Percentiles rank a stretch among this genome's conserved stretches.
Evolutionary conservation across 2,329 filamentous ascomycete species (phyloP).

Genomic region (Calycina herbarum): DNA sequence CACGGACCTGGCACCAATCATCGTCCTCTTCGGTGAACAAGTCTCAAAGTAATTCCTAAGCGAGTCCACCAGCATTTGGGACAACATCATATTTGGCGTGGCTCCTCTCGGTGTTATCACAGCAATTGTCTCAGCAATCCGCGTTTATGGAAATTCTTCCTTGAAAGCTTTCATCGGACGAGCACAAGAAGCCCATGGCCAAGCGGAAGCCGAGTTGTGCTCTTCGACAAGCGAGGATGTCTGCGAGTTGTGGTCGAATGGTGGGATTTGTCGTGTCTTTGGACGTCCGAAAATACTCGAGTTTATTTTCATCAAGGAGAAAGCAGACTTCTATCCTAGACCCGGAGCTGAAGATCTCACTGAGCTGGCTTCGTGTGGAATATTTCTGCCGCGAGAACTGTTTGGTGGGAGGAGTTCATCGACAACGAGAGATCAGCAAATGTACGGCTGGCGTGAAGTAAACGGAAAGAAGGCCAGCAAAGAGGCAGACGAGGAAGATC

Average conservation of each 20-base stretch:
- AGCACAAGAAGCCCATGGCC: conserved; percentile 44
- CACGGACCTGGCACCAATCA: conserved; percentile 6
- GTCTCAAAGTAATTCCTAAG: conserved; percentile 13
- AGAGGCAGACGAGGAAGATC: neutral
- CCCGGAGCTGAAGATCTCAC: neutral
- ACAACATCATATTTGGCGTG: conserved; percentile 11
- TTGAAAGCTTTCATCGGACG: conserved; percentile 11
- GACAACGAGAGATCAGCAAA: too few relatives aligned
- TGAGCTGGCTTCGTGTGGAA: neutral
- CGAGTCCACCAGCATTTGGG: conserved; percentile 1
- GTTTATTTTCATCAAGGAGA: neutral
- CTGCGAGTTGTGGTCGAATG: conserved; percentile 47
- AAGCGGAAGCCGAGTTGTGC: conserved; percentile 45
- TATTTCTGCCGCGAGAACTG: neutral
- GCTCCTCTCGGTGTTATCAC: conserved; percentile 16
- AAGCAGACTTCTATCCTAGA: neutral
- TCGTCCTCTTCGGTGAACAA: conserved; percentile 8
- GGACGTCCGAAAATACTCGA: conserved; percentile 2
- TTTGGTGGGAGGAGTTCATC: neutral
- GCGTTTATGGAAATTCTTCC: neutral
- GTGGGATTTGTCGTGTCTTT: conserved; percentile 36
- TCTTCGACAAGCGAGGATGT: conserved; percentile 48
- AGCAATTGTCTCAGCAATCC: conserved; percentile 13
- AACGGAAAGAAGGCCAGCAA: neutral
- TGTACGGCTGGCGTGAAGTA: neutral